Conservation (phyloP, 2,329 filamentous ascomycete genomes). For the Dactylellina haptotyla region DNA sequence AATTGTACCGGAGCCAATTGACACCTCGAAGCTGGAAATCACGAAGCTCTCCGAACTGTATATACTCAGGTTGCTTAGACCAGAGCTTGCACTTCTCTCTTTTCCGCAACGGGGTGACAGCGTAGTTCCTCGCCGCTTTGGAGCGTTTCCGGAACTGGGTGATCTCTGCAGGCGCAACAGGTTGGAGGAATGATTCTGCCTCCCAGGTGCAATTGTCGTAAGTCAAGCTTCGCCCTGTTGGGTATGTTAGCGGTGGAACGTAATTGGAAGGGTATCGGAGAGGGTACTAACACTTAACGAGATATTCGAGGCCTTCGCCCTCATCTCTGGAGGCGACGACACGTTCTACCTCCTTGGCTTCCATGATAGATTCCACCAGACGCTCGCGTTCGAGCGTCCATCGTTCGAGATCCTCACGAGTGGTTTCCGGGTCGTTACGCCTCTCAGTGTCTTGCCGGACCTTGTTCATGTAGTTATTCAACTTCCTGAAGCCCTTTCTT, state of each 20-base stretch:
- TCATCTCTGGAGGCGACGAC: conserved; percentile 85
- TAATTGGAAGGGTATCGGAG: conserved; percentile 56
- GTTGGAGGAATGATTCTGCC: conserved; percentile 29
- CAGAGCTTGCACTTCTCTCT: conserved; percentile 49
- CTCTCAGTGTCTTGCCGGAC: conserved; percentile 79
- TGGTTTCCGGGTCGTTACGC: conserved; percentile 83
- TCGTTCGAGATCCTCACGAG: conserved; percentile 70
- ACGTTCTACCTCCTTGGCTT: conserved; percentile 91
- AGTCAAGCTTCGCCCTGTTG: conserved; percentile 78
- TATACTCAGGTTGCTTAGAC: conserved; percentile 78
- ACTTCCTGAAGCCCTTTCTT: conserved; percentile 84
- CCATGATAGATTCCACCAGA: conserved; percentile 84
- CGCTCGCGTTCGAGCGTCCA: conserved; percentile 93
- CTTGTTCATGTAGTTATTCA: conserved; percentile 95
- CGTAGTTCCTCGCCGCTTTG: conserved; percentile 31
- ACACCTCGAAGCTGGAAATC: conserved; percentile 93
- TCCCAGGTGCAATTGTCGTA: conserved; percentile 94
- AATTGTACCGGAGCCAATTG: conserved; percentile 96
- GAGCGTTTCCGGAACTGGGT: conserved; percentile 42
- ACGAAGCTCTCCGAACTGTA: conserved; percentile 83
- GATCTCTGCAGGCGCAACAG: conserved; percentile 34
- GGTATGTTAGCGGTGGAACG: conserved; percentile 25
- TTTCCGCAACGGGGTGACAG: conserved; percentile 28
- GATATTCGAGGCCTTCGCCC: conserved; percentile 85
- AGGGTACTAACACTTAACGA: conserved; percentile 78